These are phyloP conservation scores for Nelumbo lutea DNA, from an alignment of 164 flowering plant species.

Conservation along the genomic window DNA sequence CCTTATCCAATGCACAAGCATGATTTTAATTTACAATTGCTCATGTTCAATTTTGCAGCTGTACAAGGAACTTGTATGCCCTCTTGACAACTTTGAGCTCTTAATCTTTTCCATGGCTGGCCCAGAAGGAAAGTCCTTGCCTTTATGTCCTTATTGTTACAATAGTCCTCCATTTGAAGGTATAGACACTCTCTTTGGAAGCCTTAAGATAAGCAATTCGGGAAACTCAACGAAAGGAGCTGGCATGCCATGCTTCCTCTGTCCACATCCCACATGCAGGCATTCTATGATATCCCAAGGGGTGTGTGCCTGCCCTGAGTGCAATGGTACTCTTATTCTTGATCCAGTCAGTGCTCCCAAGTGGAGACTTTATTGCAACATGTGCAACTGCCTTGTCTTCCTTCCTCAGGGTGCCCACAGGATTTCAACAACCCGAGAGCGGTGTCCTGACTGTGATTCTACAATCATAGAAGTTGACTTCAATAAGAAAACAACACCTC, in stretches of 20 bases:
- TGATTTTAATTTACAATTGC: not conserved
- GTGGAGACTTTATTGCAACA: constrained; percentile 88
- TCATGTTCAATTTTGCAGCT: constrained; percentile 38
- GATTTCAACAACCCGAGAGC: constrained; percentile 61
- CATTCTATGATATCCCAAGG: constrained; percentile 86
- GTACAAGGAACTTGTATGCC: constrained; percentile 95
- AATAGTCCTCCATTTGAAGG: constrained; percentile 97
- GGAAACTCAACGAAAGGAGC: constrained; percentile 64
- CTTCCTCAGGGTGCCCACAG: constrained; percentile 91
- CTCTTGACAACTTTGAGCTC: constrained; percentile 89
- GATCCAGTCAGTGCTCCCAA: constrained; percentile 94
- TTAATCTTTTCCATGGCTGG: constrained; percentile 78
- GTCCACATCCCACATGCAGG: constrained; percentile 94
- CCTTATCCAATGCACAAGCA: not conserved
- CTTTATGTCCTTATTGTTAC: constrained; percentile 94
- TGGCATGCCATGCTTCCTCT: constrained; percentile 93
- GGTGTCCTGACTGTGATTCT: constrained; percentile 80
- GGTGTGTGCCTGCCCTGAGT: constrained; percentile 97
- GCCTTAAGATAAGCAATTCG: constrained; percentile 29
- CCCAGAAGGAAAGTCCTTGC: constrained; percentile 83
- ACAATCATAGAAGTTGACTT: constrained; percentile 79
- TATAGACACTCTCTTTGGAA: constrained; percentile 50
- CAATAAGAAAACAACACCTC: constrained; percentile 87
- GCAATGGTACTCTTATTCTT: constrained; percentile 79
- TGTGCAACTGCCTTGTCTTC: constrained; percentile 81